Evolutionary conservation across 768 basidiomycete species (phyloP), one percentile per base, ranked within the genome.

Genomic region (Tulasnella sp.): DNA sequence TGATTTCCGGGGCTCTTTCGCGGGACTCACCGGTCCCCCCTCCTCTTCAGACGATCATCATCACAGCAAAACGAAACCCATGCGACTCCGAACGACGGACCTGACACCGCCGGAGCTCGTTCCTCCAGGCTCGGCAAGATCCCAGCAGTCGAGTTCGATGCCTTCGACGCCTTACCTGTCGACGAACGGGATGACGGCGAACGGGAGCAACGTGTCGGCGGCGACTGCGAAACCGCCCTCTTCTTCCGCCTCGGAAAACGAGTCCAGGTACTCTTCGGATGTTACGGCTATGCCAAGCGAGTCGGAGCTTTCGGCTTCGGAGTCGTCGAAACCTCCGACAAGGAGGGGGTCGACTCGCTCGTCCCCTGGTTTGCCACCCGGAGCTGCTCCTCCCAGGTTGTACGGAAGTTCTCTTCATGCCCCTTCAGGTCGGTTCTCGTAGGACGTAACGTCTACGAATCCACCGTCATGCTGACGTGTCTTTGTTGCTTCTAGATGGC

Each of bases 1-100:
- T 34, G 67, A 67, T 67, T 67, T 67, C 39, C 35, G 67, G 42
- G 67, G 67, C 22, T 39, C 67, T 41, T 67, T 67, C 41, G 67
- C 39, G n/a, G 67, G 67, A 32, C 40, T 67, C 22, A 67, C 67
- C 36, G 67, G 39, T 44, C 39, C 36, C n/a, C 39, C 67, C 67
- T 40, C 40, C 40, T 32, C 52, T 59, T 59, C 52, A 59, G 52
- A 59, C 52, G 52, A 12, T 59, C 26, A 32, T 1, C 32, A 22
- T 22, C 22, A 22, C 4, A 29, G 22, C 26, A 32, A 40, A 16
- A 7, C 52, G 3, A 59, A 32, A 59, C 26, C 52, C 22, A 3
- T 22, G 5, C 52, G 52, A 14, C 52, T 29, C 22, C 52, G 52
- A 12, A 59, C 52, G 52, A 59, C 52, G 22, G 52, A 59, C 6